These are phyloP conservation scores for Scheffersomyces segobiensis DNA, from an alignment of 1,139 yeast genomes.

Conservation along the genomic window DNA sequence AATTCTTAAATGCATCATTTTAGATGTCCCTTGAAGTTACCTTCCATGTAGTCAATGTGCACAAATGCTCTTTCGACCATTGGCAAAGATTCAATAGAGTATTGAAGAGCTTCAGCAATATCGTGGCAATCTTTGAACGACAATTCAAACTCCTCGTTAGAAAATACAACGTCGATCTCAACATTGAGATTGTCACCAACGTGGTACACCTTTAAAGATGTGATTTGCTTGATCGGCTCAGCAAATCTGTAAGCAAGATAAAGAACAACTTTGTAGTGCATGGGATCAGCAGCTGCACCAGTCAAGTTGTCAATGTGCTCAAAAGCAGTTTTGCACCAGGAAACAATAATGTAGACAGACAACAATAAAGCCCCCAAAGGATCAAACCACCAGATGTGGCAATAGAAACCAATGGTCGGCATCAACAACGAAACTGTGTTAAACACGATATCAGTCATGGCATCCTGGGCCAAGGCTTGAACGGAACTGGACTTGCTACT, in stretches of 20 bases:
- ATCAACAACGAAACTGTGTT: conserved; percentile 62
- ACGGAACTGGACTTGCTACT: conserved; percentile 67
- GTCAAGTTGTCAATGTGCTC: conserved; percentile 76
- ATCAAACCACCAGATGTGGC: conserved; percentile 69
- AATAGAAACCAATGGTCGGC: conserved; percentile 59
- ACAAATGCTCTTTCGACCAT: conserved; percentile 81
- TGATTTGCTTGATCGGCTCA: conserved; percentile 62
- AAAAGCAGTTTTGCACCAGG: conserved; percentile 66
- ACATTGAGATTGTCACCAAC: conserved; percentile 77
- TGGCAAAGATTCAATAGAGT: conserved; percentile 75
- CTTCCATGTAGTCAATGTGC: conserved; percentile 70
- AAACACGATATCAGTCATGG: conserved; percentile 74
- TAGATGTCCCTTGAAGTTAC: conserved; percentile 53
- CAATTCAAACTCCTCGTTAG: conserved; percentile 43
- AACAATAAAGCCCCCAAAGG: conserved; percentile 69
- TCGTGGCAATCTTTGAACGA: conserved; percentile 72
- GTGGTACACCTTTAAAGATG: conserved; percentile 71
- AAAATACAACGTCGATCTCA: conserved; percentile 72
- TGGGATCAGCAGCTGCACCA: conserved; percentile 67
- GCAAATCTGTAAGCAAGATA: conserved; percentile 72
- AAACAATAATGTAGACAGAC: conserved; percentile 59
- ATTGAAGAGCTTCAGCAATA: conserved; percentile 78
- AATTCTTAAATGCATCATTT: conserved; percentile 12
- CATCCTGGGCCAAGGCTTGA: conserved; percentile 81
- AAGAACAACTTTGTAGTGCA: conserved; percentile 64